Base-by-base conservation (phyloP, 129 eudicot genomes). In the Solidago caesia region DNA sequence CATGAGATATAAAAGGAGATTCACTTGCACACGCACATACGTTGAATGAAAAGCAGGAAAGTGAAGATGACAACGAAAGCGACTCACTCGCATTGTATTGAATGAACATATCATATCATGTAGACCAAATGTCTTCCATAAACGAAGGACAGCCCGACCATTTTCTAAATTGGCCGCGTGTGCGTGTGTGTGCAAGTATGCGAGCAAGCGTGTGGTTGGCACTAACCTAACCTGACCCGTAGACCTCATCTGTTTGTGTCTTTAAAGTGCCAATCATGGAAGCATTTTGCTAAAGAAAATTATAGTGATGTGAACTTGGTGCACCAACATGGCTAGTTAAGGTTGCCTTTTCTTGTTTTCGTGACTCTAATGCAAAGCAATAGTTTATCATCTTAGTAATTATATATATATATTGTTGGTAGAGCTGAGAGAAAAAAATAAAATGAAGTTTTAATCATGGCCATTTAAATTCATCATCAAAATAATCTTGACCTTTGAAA, bases 91-190 rank as follows among this genome's bases (percentile, higher is more conserved):
- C 21, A 61, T 56, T 5, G 39, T 49, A 8, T 62, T 63, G 14
- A 47, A 57, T 60, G 64, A 66, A 13, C 69, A 73, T 73, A 58
- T 79, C 83, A 79, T 65, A 33, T 79, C 83, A 73, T 58, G 82
- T 72, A 79, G 82, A 79, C 74, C 74, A 64, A 64, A 72, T 72
- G 82, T 72, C 68, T 68, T 4, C 52, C 1, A 13, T 45, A 46
- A 58, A 46, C 59, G 51, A 55, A 78, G 13, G 73, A 71, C 62
- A 72, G 7, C 67, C 82, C 60, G 82, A 79, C 82, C 74, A 44
- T 67, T 64, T 62, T 71, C 65, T 27, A 51, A 64, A 48, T 59
- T 44, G 61, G 15, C 63, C 11, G 27, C 11, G 51, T 44, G 43
- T 16, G 53, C 55, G 25, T 26, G 44, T 39, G 47, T 64, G 15